Evolutionary conservation across 345 rosid genomes (phyloP), one percentile per base, ranked within the genome.

Genomic region (Isatis tinctoria): DNA sequence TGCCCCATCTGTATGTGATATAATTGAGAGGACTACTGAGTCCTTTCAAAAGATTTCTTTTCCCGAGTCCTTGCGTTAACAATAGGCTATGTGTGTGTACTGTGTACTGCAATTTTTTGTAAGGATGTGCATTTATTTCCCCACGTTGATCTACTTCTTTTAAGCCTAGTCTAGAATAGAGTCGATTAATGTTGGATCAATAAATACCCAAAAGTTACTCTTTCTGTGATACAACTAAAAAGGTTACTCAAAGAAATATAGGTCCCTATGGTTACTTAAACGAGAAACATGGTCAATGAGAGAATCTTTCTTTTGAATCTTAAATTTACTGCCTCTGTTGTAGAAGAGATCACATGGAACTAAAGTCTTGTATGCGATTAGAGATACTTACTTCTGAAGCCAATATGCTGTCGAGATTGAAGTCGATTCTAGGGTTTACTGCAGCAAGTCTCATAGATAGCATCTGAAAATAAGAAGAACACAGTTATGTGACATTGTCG

Each of bases 361-460:
- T 56, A 2, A 44, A 69, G 43, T 47, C 52, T 65, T 22, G 33
- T 57, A 26, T 58, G 36, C 20, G 22, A 66, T 66, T 66, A 67
- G 49, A 61, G 49, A 61, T 43, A 82, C 97, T 83, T 84, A 92
- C 98, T 62, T 91, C 93, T 59, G 90, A 85, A 65, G 88, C 87
- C 74, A 91, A 69, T 72, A 85, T 36, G 44, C 73, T 83, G 74
- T 92, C 96, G 4, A 90, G 85, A 80, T 89, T 85, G 80, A 86
- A 83, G 84, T 90, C 97, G 11, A 81, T 81, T 82, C 88, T 73
- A 36, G 97, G 94, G 83, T 89, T 90, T 51, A 87, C 96, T 44
- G 91, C 84, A 8, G 98, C 94, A 58, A 95, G 94, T 81, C 90
- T 86, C 97, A 90, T 95, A 65, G 99, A 95, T 74, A 95, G 85